phyloP scores from a whole-genome alignment of 1,139 yeast genomes.

The Diutina ranongensis region DNA sequence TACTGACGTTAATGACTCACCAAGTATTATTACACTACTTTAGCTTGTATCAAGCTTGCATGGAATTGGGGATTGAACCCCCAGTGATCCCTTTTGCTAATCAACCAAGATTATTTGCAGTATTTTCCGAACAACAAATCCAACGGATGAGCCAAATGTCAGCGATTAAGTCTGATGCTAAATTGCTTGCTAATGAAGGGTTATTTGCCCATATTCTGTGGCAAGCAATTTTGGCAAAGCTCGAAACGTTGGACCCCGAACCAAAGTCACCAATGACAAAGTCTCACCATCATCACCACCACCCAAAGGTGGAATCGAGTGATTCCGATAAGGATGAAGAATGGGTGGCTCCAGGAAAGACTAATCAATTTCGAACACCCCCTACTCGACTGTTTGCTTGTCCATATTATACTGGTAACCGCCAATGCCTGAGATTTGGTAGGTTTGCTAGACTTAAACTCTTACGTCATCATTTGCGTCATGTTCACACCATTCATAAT shows the following conservation, averaged over 20 bases:
- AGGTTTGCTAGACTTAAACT: neutral
- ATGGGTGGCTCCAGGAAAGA: neutral
- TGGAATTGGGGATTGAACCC: neutral
- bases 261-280: no score
- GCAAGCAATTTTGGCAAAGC: neutral
- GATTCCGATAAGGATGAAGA: neutral
- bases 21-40: neutral
- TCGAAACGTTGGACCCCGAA: neutral
- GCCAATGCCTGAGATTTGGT: conserved; percentile 1
- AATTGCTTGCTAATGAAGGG: neutral
- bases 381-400: neutral
- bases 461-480: neutral
- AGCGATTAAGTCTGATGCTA: neutral
- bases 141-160: neutral
- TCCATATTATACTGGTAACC: neutral
- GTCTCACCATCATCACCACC: no score
- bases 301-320: neutral
- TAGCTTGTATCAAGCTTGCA: neutral
- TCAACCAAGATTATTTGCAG: neutral
- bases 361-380: neutral
- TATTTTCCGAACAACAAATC: neutral
- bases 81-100: neutral
- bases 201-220: neutral
- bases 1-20: neutral
- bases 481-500: neutral